Evolutionary conservation across 768 basidiomycete genomes (phyloP), one percentile per base, ranked within the genome.

Genomic region (Hericium coralloides): DNA sequence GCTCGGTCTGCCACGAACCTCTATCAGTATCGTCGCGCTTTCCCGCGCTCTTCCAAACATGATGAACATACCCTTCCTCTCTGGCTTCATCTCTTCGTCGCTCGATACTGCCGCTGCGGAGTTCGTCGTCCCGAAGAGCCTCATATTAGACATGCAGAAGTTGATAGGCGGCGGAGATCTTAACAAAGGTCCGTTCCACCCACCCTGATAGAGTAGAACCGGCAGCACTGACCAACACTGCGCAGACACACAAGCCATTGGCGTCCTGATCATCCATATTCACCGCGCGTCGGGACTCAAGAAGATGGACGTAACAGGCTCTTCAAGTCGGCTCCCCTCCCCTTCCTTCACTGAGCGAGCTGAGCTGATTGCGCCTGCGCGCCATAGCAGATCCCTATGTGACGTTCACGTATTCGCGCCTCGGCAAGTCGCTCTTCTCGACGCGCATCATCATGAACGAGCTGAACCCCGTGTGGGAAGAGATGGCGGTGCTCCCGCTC

Each of bases 31-130:
- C 49, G 81, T 82, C 2, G 86, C 89, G 0, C 73, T 90, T 59
- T 73, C 79, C 49, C 78, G 75, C 60, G 67, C 74, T 7, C 78
- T 88, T n/a, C 76, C 87, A 17, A 89, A 90, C 66, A 73, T 91
- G n/a, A 83, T 91, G 76, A 84, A 91, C 68, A 66, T 91, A 1
- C 89, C 89, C 0, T 78, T 83, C 53, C 69, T 92, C 52, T 84
- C 81, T 2, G 74, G 76, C 0, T 90, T 87, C 75, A 72, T 91
- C 31, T 82, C 87, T 63, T 78, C 74, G 53, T 77, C 80, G 3
- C 84, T 91, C 59, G 80, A 88, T 39, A 76, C 80, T 5, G 84
- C 79, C 1, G 70, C 82, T 3, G 76, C 76, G 4, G 79, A 77
- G 58, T 83, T 86, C 59, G 82, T 88, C 31, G 86, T 85, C 0